A percentile compares a stretch with the other conserved stretches of the same genome.
These are phyloP conservation scores for Pyrus communis DNA, from an alignment of 306 rosid species.

Conservation along the genomic window DNA sequence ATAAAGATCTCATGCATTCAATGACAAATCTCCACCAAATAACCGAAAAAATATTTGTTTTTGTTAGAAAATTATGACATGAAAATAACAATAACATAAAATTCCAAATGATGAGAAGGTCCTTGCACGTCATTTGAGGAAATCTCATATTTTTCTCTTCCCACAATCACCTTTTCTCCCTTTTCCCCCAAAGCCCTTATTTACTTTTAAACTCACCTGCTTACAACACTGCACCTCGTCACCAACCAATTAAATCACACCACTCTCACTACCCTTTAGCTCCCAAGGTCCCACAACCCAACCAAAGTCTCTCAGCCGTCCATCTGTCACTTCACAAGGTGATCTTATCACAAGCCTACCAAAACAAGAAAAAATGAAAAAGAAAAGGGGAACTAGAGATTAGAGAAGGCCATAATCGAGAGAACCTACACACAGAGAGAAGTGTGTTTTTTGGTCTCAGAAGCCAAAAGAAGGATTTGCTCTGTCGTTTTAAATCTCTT, in stretches of 20 bases:
- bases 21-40: neutral
- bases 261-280: neutral
- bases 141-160: neutral
- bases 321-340: constrained; percentile 19
- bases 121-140: constrained; percentile 19
- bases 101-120: constrained; percentile 2
- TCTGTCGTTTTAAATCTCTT: constrained; percentile 40
- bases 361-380: neutral
- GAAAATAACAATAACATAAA: neutral
- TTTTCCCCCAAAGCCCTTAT: constrained; percentile 2
- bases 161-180: constrained; percentile 3
- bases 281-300: neutral
- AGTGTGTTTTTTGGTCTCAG: too few species aligned
- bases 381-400: constrained; percentile 14
- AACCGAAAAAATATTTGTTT: too few species aligned
- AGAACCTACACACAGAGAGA: neutral
- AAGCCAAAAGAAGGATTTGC: constrained; percentile 43
- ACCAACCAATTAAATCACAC: constrained; percentile 20
- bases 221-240: constrained; percentile 1
- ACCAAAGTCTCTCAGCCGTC: constrained; percentile 3
- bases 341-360: constrained; percentile 16
- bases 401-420: constrained; percentile 51
- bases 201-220: constrained; percentile 15
- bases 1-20: neutral
- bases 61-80: neutral